Conservation (phyloP, 2,329 filamentous ascomycete genomes). For the Corinectria fuckeliana region DNA sequence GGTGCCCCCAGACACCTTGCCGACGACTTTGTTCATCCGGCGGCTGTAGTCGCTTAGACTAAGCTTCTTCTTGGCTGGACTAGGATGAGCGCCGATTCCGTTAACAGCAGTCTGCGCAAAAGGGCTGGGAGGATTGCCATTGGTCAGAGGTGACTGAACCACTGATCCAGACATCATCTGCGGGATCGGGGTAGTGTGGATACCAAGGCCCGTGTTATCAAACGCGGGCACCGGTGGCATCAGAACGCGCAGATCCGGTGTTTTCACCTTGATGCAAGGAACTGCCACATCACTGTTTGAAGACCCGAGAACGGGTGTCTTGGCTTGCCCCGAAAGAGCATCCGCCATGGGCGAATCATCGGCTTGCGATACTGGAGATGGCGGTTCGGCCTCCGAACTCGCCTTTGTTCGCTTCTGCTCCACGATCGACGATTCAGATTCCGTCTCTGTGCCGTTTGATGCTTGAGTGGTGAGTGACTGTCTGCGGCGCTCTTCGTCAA, state of each 20-base stretch:
- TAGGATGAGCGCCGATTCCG: constrained; percentile 56
- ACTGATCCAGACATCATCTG: constrained; percentile 52
- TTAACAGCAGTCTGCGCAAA: constrained; percentile 52
- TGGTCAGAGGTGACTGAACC: constrained; percentile 58
- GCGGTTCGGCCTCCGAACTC: constrained; percentile 30
- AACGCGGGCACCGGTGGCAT: constrained; percentile 63
- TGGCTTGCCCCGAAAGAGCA: constrained; percentile 40
- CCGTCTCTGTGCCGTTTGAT: constrained; percentile 46
- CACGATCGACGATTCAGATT: constrained; percentile 46
- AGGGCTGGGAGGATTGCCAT: constrained; percentile 48
- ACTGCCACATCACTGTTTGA: constrained; percentile 25
- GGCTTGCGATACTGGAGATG: constrained; percentile 31
- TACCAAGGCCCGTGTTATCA: constrained; percentile 45
- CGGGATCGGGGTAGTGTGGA: constrained; percentile 52
- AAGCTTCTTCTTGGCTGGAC: constrained; percentile 71
- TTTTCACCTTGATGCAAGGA: constrained; percentile 44
- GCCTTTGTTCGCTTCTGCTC: constrained; percentile 39
- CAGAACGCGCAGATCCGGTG: constrained; percentile 59
- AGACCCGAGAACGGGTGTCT: constrained; percentile 19
- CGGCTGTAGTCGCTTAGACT: constrained; percentile 70
- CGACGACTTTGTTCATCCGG: constrained; percentile 61
- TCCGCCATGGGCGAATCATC: constrained; percentile 42
- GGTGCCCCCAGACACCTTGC: constrained; percentile 39
- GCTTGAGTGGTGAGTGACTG: constrained; percentile 27
- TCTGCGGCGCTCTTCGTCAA: constrained; percentile 48